Conservation (phyloP, 2,329 filamentous ascomycete genomes). For the Clonostachys chloroleuca region DNA sequence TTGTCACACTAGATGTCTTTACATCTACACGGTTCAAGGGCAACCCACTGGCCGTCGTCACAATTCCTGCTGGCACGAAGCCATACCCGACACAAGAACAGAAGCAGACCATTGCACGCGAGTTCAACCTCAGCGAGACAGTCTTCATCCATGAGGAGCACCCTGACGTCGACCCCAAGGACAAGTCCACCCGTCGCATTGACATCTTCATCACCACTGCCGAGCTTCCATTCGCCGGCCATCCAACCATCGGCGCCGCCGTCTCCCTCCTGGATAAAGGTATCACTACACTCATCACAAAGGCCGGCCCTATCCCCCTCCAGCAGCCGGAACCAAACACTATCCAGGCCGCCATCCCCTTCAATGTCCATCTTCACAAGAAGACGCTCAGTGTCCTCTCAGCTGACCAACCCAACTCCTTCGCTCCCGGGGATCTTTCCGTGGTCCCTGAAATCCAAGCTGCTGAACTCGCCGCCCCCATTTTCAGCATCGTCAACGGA, state of each 20-base stretch:
- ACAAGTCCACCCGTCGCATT: slow-evolving; percentile 30
- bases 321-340: slow-evolving; percentile 25
- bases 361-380: slow-evolving; percentile 59
- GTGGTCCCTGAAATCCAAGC: slow-evolving; percentile 17
- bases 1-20: slow-evolving; percentile 55
- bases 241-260: slow-evolving; percentile 55
- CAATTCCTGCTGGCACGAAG: slow-evolving; percentile 35
- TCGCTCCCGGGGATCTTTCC: slow-evolving; percentile 17
- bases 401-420: slow-evolving; percentile 1
- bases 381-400: slow-evolving; percentile 23
- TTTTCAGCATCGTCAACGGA: slow-evolving; percentile 64
- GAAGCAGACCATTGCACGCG: slow-evolving; percentile 55
- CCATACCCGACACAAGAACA: slow-evolving; percentile 39
- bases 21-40: slow-evolving; percentile 45
- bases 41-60: slow-evolving; percentile 58
- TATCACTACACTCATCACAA: slow-evolving; percentile 42
- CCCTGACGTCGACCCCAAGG: slow-evolving; percentile 18
- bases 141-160: slow-evolving; percentile 51
- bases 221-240: slow-evolving; percentile 60
- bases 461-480: slow-evolving; percentile 35
- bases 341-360: slow-evolving; percentile 60
- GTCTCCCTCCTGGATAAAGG: slow-evolving; percentile 39
- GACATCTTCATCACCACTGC: slow-evolving; percentile 53
- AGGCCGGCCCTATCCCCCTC: slow-evolving; percentile 52
- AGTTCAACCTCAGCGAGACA: slow-evolving; percentile 63